These are phyloP conservation scores for Phoma sp. DNA, from an alignment of 2,329 filamentous ascomycete genomes.

Conservation along the genomic window DNA sequence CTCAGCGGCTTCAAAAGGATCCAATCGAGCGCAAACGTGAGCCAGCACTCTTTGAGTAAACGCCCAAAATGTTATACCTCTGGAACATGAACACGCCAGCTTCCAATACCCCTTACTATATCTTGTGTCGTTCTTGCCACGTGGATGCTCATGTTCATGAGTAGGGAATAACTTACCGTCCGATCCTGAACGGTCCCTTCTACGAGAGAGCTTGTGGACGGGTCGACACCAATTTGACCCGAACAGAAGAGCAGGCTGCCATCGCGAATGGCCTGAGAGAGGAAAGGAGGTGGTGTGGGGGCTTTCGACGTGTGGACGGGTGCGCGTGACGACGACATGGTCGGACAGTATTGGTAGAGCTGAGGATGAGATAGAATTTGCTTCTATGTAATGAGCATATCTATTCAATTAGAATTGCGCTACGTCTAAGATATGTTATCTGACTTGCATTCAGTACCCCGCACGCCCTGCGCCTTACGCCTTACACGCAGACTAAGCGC, in stretches of 20 bases:
- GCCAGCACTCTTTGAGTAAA: too few relatives aligned
- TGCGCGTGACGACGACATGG: neutral
- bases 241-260: slow-evolving; percentile 74
- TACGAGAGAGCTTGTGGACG: slow-evolving; percentile 59
- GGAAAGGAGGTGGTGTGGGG: slow-evolving; percentile 47
- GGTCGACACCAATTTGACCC: slow-evolving; percentile 65
- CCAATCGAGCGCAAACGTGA: too few relatives aligned
- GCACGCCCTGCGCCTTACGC: slow-evolving; percentile 3
- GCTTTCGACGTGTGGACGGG: slow-evolving; percentile 7
- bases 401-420: neutral
- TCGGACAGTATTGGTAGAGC: neutral
- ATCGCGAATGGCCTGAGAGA: slow-evolving; percentile 48
- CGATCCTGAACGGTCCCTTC: slow-evolving; percentile 63
- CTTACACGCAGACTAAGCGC: too few relatives aligned
- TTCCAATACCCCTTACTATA: too few relatives aligned
- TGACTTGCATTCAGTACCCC: neutral
- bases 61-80: too few relatives aligned
- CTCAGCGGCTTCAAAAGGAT: too few relatives aligned
- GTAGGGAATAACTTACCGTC: slow-evolving; percentile 42
- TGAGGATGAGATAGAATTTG: neutral
- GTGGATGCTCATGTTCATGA: too few relatives aligned
- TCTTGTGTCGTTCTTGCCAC: too few relatives aligned
- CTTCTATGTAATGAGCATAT: too few relatives aligned
- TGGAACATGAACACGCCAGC: too few relatives aligned
- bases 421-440: neutral